A percentile compares a stretch with the other conserved stretches of the same genome.
Evolutionary conservation across 805 yeast genomes (phyloP).

Genomic region (Cyberlindnera amylophila): DNA sequence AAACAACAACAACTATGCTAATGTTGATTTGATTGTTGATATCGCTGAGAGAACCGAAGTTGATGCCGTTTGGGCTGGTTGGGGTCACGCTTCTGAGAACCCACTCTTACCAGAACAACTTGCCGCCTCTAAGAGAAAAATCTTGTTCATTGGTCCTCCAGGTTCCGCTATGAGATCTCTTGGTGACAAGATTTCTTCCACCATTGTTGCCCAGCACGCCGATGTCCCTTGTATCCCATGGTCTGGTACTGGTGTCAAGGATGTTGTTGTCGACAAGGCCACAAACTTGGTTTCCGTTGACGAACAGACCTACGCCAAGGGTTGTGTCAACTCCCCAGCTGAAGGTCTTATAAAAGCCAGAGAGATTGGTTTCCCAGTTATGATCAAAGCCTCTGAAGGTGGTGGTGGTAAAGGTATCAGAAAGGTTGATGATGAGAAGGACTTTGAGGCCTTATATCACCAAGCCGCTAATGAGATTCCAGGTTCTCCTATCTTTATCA

Average conservation of each 20-base stretch:
- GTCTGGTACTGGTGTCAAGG: conserved; percentile 97
- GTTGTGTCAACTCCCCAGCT: conserved; percentile 82
- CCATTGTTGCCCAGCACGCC: conserved; percentile 99
- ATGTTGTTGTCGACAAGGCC: conserved; percentile 62
- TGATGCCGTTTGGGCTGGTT: conserved; percentile 99
- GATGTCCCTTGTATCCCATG: conserved; percentile 98
- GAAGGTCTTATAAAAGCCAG: conserved; percentile 86
- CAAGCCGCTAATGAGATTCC: conserved; percentile 98
- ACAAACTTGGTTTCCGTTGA: conserved; percentile 86
- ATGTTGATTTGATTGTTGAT: conserved; percentile 95
- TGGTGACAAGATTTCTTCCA: conserved; percentile 97
- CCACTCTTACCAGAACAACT: conserved; percentile 90
- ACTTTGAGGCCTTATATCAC: conserved; percentile 70
- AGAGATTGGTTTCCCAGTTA: conserved; percentile 93
- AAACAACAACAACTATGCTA: conserved; percentile 96
- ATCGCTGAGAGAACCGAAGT: conserved; percentile 94
- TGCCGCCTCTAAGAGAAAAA: conserved; percentile 87
- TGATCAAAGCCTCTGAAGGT: conserved; percentile 99
- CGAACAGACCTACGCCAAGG: conserved; percentile 78
- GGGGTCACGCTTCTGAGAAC: conserved; percentile 99
- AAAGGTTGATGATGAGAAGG: conserved; percentile 82
- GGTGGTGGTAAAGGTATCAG: conserved; percentile 99
- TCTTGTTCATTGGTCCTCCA: conserved; percentile 97
- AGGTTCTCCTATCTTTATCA: conserved; percentile 96
- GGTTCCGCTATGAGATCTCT: conserved; percentile 99